A percentile compares a stretch with the other conserved stretches of the same genome.
Conservation (phyloP, 2,329 filamentous ascomycete genomes). For the Aureobasidium lini region DNA sequence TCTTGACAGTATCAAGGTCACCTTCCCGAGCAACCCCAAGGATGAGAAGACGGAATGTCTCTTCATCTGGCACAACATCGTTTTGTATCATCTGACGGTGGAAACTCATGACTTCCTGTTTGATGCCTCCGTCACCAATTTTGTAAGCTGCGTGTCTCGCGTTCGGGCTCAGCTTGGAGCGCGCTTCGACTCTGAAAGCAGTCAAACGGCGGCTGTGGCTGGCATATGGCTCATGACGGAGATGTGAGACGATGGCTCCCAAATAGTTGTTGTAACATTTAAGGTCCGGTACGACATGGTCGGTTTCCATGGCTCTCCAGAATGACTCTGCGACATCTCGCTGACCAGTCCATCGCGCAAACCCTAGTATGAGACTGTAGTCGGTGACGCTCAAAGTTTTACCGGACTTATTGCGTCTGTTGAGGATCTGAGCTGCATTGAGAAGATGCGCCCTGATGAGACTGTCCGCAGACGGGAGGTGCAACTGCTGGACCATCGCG, state of each 20-base stretch:
- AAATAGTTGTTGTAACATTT: constrained; percentile 51
- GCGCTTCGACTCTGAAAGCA: constrained; percentile 21
- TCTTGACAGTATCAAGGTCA: constrained; percentile 38
- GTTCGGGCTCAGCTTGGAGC: background rate
- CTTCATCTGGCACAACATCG: constrained; percentile 41
- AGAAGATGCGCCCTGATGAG: constrained; percentile 34
- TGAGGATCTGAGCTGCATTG: constrained; percentile 32
- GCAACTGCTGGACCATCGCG: constrained; percentile 36
- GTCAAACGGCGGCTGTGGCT: constrained; percentile 36
- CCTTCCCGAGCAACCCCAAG: constrained; percentile 47
- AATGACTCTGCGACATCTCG: constrained; percentile 34
- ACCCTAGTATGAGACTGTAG: constrained; percentile 47
- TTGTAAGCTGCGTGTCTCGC: constrained; percentile 19
- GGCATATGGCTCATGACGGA: constrained; percentile 26
- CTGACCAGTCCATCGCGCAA: constrained; percentile 43
- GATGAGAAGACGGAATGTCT: constrained; percentile 48
- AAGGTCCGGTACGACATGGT: constrained; percentile 36
- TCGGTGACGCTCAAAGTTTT: constrained; percentile 37
- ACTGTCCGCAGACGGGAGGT: constrained; percentile 30
- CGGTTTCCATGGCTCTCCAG: constrained; percentile 39
- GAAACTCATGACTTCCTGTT: constrained; percentile 26
- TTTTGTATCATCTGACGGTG: constrained; percentile 43
- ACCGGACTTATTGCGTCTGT: constrained; percentile 31
- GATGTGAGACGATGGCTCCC: constrained; percentile 40
- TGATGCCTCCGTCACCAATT: constrained; percentile 25